Evolutionary conservation across 345 rosid genomes (phyloP).

Genomic region (Theobroma cacao): DNA sequence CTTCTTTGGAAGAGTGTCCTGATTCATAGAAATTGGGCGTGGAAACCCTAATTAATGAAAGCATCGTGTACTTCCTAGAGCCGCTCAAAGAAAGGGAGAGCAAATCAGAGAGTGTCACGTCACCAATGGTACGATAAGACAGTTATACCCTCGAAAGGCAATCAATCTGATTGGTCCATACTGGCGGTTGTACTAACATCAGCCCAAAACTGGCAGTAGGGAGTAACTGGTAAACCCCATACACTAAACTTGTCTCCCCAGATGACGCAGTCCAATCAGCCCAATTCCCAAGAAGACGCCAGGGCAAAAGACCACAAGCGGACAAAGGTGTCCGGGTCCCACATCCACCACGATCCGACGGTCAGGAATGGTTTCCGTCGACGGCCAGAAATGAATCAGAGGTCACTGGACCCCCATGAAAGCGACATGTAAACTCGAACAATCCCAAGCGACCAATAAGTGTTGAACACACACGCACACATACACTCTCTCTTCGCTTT

Average conservation of each 20-base stretch:
- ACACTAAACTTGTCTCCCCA: constrained; percentile 26
- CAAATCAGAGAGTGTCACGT: constrained; percentile 3
- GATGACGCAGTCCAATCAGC: constrained; percentile 26
- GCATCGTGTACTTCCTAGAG: background rate
- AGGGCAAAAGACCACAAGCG: constrained; percentile 6
- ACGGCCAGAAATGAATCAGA: constrained; percentile 20
- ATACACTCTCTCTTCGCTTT: background rate
- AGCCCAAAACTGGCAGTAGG: background rate
- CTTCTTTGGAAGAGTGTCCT: background rate
- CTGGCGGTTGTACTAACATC: constrained; percentile 12
- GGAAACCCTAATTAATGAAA: background rate
- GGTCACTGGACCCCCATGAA: constrained; percentile 6
- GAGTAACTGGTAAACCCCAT: background rate
- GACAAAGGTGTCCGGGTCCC: constrained; percentile 6
- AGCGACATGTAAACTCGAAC: constrained; percentile 11
- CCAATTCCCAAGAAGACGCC: constrained; percentile 22
- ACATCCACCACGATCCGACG: constrained; percentile 19
- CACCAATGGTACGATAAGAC: background rate
- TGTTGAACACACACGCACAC: constrained; percentile 6
- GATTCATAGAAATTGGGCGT: background rate
- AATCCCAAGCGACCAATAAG: constrained; percentile 20
- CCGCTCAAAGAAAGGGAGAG: background rate
- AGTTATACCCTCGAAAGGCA: background rate
- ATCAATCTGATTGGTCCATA: constrained; percentile 8
- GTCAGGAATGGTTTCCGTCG: constrained; percentile 14